Evolutionary conservation across 2,329 filamentous ascomycete species (phyloP).

Genomic region (Xylaria arbuscula): DNA sequence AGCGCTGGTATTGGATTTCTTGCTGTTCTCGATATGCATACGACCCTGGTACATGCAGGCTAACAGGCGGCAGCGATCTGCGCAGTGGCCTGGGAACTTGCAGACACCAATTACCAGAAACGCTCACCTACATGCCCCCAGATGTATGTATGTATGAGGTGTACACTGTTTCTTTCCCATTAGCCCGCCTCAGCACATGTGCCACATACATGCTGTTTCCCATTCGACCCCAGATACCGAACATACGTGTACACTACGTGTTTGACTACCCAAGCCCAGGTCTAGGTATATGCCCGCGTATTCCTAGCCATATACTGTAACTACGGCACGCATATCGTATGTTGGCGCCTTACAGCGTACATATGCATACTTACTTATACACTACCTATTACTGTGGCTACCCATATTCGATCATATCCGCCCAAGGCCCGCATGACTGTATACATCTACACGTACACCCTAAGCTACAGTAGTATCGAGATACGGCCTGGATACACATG

Average conservation of each 20-base stretch:
- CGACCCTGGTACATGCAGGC: constrained; percentile 27
- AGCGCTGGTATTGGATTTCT: constrained; percentile 16
- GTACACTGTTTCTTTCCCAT: neutral
- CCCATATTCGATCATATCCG: neutral
- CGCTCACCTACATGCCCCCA: constrained; percentile 37
- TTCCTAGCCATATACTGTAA: constrained; percentile 2
- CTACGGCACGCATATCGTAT: constrained; percentile 21
- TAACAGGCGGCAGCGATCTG: constrained; percentile 34
- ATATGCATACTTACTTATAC: neutral
- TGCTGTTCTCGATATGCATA: constrained; percentile 21
- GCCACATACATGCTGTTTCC: constrained; percentile 15
- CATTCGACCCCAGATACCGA: constrained; percentile 20
- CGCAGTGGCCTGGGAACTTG: constrained; percentile 30
- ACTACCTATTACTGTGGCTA: neutral
- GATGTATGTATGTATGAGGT: constrained; percentile 1
- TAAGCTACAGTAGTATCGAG: neutral
- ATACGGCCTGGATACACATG: neutral
- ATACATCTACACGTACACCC: neutral
- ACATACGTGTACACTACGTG: constrained; percentile 11
- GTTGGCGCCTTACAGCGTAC: constrained; percentile 20
- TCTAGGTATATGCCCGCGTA: too few relatives aligned
- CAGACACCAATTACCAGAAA: constrained; percentile 34
- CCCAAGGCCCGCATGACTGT: neutral
- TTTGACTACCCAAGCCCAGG: constrained; percentile 4
- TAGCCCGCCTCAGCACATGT: constrained; percentile 7